Evolutionary conservation across 2,329 filamentous ascomycete genomes (phyloP), one percentile per base, ranked within the genome.

Genomic region (Aquanectria penicillioides): DNA sequence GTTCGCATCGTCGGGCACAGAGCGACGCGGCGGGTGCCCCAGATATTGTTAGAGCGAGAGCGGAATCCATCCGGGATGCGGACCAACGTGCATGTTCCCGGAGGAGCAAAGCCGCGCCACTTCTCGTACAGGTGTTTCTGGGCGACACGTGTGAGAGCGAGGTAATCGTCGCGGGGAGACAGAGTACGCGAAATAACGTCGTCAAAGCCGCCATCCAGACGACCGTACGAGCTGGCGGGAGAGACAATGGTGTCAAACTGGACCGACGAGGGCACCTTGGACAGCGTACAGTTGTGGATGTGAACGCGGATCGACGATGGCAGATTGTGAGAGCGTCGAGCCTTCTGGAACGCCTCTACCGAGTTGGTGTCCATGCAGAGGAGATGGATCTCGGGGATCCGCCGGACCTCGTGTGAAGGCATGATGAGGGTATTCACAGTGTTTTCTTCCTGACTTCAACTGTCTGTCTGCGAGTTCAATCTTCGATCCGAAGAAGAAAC

Each of bases 141-240:
- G 5, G 73, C 79, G n/a, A 73, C 75, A 7, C 71, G 69, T 0
- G 82, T 84, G 5, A 85, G 74, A 2, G 81, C 80, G 12, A 75
- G 60, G 63, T 84, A 84, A 55, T 80, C 74, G 20, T 77, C 64
- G 3, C 56, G 54, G 0, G 80, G 80, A 6, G 79, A 79, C 59
- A 84, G 79, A n/a, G 75, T 74, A 31, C 75, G 73, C 0, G 81
- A 83, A 51, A 86, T 81, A 34, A 82, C 82, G 63, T 83, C 78
- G 71, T 85, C 82, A 61, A 84, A 86, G 53, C 76, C 80, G 34
- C 83, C 83, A 63, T 86, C 83, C 3, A 86, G 75, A 3, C 77
- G 75, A 43, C 77, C 82, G 67, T 83, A 85, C 4, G 81, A 83
- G 68, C 85, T 85, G 44, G 82, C 81, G 0, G 82, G 83, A 2